Conservation (phyloP, 768 basidiomycete genomes). For the Boletus rufocinnamomeus region DNA sequence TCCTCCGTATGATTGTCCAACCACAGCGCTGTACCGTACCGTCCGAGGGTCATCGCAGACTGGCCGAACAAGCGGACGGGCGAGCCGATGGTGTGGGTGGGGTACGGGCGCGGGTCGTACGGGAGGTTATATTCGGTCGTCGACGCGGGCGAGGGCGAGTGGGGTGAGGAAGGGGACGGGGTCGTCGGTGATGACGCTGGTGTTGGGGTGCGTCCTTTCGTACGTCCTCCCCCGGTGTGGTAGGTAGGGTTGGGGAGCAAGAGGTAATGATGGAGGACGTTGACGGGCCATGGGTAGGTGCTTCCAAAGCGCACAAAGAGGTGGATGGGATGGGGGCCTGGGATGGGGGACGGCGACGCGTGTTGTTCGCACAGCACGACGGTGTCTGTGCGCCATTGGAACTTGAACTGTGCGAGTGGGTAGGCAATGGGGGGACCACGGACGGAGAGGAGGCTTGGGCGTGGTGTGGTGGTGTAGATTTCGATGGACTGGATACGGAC, state of each 20-base stretch:
- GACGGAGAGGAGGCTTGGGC: slow-evolving; percentile 18
- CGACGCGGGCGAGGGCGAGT: neutral
- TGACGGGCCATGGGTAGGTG: slow-evolving; percentile 67
- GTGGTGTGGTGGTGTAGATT: slow-evolving; percentile 41
- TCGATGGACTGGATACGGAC: slow-evolving; percentile 45
- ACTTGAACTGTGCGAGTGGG: slow-evolving; percentile 49
- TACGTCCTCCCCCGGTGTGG: slow-evolving; percentile 4
- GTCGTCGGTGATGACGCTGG: neutral
- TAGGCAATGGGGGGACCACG: slow-evolving; percentile 33
- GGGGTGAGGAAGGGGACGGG: neutral
- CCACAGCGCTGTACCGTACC: slow-evolving; percentile 65
- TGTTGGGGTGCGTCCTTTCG: neutral
- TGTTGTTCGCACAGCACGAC: slow-evolving; percentile 42
- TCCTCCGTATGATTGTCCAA: slow-evolving; percentile 63
- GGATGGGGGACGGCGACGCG: neutral
- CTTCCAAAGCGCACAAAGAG: slow-evolving; percentile 62
- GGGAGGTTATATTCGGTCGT: slow-evolving; percentile 43
- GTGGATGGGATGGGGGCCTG: slow-evolving; percentile 39
- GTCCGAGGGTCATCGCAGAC: slow-evolving; percentile 55
- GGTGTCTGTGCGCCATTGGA: slow-evolving; percentile 61
- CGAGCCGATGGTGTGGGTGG: slow-evolving; percentile 46
- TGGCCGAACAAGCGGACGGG: slow-evolving; percentile 59
- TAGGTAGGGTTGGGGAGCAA: slow-evolving; percentile 48
- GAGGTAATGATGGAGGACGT: slow-evolving; percentile 63
- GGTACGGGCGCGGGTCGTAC: slow-evolving; percentile 41